phyloP scores from a whole-genome alignment of 306 rosid species.

The Cicer judaicum region DNA sequence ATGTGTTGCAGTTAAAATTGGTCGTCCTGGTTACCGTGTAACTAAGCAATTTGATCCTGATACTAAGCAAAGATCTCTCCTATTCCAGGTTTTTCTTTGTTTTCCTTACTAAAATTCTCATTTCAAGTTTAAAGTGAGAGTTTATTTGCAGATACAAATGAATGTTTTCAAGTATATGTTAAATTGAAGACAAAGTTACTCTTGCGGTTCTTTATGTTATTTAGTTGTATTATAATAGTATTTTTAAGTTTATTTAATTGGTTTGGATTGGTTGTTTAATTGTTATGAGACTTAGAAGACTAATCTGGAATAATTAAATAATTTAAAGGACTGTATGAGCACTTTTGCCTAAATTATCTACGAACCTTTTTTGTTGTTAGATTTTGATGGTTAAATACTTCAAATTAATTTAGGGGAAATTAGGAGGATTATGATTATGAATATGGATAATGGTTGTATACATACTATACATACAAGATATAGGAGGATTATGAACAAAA shows the following conservation, averaged over 20 bases:
- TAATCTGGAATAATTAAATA: not conserved
- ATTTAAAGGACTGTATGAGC: no score
- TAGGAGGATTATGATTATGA: not conserved
- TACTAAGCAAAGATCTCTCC: slow-evolving; percentile 92
- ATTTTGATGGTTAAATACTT: no score
- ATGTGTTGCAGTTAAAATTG: slow-evolving; percentile 75
- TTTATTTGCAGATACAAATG: not conserved
- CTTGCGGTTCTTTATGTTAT: no score
- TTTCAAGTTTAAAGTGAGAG: not conserved
- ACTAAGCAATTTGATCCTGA: slow-evolving; percentile 93
- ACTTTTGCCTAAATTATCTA: not conserved
- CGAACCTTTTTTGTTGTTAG: no score
- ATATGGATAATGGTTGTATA: not conserved
- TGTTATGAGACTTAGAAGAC: not conserved
- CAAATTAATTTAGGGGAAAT: not conserved
- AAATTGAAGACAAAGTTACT: not conserved
- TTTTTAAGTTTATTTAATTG: no score
- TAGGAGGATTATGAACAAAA: not conserved
- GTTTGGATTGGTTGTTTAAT: no score
- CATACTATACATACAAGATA: no score
- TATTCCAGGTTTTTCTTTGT: slow-evolving; percentile 68
- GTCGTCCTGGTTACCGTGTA: slow-evolving; percentile 93
- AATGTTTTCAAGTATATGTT: not conserved
- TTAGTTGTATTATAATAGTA: no score
- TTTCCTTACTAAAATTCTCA: no score